These are phyloP conservation scores for Carallia pectinifolia DNA, from an alignment of 345 rosid species.

Conservation along the genomic window DNA sequence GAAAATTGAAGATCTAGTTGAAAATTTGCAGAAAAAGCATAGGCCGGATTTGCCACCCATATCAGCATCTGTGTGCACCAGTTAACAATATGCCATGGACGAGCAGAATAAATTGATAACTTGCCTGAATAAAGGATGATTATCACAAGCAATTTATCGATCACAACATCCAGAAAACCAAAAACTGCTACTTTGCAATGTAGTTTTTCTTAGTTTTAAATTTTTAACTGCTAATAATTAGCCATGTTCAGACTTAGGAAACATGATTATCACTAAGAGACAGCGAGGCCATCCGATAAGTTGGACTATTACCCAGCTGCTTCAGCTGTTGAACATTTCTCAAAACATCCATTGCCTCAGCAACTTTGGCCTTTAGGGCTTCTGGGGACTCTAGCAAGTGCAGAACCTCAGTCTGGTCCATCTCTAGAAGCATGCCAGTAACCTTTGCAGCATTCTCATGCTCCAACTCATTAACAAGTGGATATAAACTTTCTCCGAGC, in stretches of 20 bases:
- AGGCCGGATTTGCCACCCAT: too few relatives aligned
- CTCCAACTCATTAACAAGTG: constrained; percentile 20
- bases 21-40: too few relatives aligned
- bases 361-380: constrained; percentile 15
- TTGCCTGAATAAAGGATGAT: too few relatives aligned
- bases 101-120: too few relatives aligned
- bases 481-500: constrained; percentile 20
- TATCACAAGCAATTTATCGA: too few relatives aligned
- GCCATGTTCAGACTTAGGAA: not conserved
- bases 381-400: constrained; percentile 17
- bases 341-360: constrained; percentile 16
- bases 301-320: constrained; percentile 6
- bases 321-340: constrained; percentile 11
- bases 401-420: constrained; percentile 20
- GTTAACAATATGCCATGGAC: too few relatives aligned
- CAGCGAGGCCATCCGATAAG: constrained; percentile 14
- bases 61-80: too few relatives aligned
- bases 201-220: not conserved
- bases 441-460: constrained; percentile 23
- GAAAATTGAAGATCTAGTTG: too few relatives aligned
- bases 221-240: too few relatives aligned
- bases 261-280: constrained; percentile 13
- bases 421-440: constrained; percentile 25
- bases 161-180: too few relatives aligned
- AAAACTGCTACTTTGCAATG: not conserved